phyloP scores from a whole-genome alignment of 768 basidiomycete genomes.

The Megacollybia marginata region DNA sequence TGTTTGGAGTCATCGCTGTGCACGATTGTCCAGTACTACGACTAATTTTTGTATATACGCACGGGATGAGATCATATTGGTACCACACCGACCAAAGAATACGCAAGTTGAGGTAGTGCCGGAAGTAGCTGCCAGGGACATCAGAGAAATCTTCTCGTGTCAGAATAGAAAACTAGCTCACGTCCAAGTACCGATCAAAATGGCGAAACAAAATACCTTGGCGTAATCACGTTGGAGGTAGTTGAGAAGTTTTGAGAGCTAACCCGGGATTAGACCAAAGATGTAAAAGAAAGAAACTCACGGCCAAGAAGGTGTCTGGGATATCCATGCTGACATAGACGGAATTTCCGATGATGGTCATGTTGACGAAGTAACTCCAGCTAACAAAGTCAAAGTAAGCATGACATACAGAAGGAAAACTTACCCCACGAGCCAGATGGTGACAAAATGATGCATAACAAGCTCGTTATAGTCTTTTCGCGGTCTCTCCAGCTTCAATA shows the following conservation, averaged over 20 bases:
- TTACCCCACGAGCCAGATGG: conserved; percentile 89
- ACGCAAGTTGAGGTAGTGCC: conserved; percentile 81
- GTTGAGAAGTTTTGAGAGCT: conserved; percentile 85
- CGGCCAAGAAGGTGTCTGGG: conserved; percentile 83
- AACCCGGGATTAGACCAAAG: not conserved
- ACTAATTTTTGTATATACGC: conserved; percentile 20
- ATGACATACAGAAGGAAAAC: not conserved
- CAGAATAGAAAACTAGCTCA: conserved; percentile 30
- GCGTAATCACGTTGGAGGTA: conserved; percentile 67
- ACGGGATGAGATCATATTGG: conserved; percentile 74
- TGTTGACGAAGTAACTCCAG: conserved; percentile 77
- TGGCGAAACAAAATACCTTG: conserved; percentile 54
- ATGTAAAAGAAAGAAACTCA: conserved; percentile 29
- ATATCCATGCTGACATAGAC: conserved; percentile 97
- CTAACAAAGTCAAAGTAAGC: conserved; percentile 27
- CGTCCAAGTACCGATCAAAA: conserved; percentile 77
- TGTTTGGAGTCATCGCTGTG: conserved; percentile 43
- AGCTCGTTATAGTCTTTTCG: conserved; percentile 87
- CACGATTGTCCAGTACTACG: not conserved
- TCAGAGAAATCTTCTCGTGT: not conserved
- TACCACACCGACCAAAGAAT: conserved; percentile 86
- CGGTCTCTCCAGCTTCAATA: conserved; percentile 87
- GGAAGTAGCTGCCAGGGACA: conserved; percentile 67
- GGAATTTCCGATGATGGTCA: conserved; percentile 85
- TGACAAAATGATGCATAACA: conserved; percentile 86